Evolutionary conservation across 305 asterid species (phyloP), one percentile per base, ranked within the genome.

Genomic region (Fraxinus xanthoxyloides): DNA sequence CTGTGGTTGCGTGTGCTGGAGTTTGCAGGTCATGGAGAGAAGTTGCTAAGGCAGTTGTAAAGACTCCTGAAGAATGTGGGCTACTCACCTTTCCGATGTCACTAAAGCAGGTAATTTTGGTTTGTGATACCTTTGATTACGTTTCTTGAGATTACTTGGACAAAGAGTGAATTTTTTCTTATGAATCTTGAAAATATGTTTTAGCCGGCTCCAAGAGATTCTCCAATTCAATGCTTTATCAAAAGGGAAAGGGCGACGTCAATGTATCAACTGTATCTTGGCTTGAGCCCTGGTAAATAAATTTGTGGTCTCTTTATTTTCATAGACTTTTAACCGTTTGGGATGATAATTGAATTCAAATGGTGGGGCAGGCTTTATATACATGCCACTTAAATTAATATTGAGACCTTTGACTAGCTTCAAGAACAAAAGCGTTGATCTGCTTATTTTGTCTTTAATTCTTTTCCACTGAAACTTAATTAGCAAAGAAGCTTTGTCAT

Each of bases 121-220:
- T 38, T 36, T 80, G 56, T 72, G 3, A n/a, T n/a, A 17, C 75
- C 69, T 28, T n/a, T 32, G 23, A 4, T 69, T 30, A 80, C 35
- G 10, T 74, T 35, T 81, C 15, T 34, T 46, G 82, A 48, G 70
- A 79, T 43, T 30, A 19, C 24, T 83, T 23, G 12, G 26, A 12
- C 38, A 70, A 23, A 38, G 72, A 34, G 13, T 63, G 21, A 67
- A 54, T 26, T 77, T 81, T 80, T 28, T 46, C 30, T 65, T 23
- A 21, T 70, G 7, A 77, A 82, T 85, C 31, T 34, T 82, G 75
- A 26, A 82, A 48, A 32, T 79, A 8, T 80, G 54, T 82, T 7
- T 85, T 77, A 93, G 98, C 95, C 98, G 59, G 98, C 93, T 38
- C 92, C 95, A n/a, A 91, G 94, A 83, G 94, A 90, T 84, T 83